Base-by-base conservation (phyloP, 164 flowering plant genomes). In the Akebia trifoliata region DNA sequence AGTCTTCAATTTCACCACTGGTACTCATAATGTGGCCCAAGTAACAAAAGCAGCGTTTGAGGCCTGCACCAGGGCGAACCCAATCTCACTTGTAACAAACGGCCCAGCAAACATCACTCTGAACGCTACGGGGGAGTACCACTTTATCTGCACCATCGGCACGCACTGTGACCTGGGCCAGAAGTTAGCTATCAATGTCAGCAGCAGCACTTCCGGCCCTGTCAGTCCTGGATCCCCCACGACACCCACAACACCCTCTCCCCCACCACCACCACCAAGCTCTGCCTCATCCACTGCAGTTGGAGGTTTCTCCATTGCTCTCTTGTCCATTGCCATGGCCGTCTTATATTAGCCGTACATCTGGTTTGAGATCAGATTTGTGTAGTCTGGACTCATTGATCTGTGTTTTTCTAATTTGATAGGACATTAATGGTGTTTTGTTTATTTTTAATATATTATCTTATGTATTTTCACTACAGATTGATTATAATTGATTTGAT, bases 1-100 rank as follows among this genome's bases (percentile, higher is more conserved):
- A 79, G 87, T n/a, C 3, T 82, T 82, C 69, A 69, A 77, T 57
- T 82, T 82, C 56, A 1, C 20, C 5, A 57, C 72, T 1, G 20
- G 25, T 0, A 5, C 0, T 3, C 82, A 82, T 49, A 74, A 73
- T 15, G 81, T 78, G 0, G 54, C 43, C 0, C 43, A 56, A 61
- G 82, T 82, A 15, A 37, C 72, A 6, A 66, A 76, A 56, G 67
- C 54, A n/a, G 65, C 67, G 0, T 79, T 34, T 30, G 80, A 78
- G 18, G 56, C 57, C 7, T 82, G 87, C 73, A 69, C 28, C 4
- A 1, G 24, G 0, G 26, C 66, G 18, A 69, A 59, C 43, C 46
- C 60, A 24, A 71, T 74, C 4, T 10, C 39, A 14, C 4, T 50
- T 6, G 30, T 64, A 47, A 46, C 50, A 0, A 62, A 8, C 12